Evolutionary conservation across 148 eudicot genomes (phyloP).

Genomic region (Euryodendron excelsum): DNA sequence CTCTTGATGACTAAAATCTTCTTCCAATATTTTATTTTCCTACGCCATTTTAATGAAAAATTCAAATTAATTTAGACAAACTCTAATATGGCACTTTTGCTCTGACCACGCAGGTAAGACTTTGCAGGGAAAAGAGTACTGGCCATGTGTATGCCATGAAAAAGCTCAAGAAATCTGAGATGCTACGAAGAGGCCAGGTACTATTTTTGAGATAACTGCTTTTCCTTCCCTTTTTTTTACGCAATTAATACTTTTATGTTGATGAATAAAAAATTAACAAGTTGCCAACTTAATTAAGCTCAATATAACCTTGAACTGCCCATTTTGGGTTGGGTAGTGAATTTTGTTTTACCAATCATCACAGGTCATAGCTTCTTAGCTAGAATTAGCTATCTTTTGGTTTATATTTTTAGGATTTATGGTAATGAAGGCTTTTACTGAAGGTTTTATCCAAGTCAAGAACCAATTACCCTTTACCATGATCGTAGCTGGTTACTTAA

Average conservation of each 20-base stretch:
- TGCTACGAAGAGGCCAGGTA: conserved; percentile 44
- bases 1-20: too few relatives aligned
- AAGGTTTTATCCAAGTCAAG: background rate
- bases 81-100: background rate
- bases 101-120: conserved; percentile 28
- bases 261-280: background rate
- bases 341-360: background rate
- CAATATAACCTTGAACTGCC: background rate
- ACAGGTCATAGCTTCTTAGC: background rate
- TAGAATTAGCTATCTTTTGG: background rate
- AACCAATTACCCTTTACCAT: background rate
- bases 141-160: too few relatives aligned
- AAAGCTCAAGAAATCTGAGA: conserved; percentile 38
- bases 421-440: background rate
- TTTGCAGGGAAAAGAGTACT: conserved; percentile 37
- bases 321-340: background rate
- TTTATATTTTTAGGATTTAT: background rate
- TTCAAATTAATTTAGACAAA: background rate
- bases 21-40: too few relatives aligned
- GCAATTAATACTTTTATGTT: background rate
- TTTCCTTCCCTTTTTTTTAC: background rate
- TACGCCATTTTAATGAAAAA: background rate
- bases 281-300: conserved; percentile 2
- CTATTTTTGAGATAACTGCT: background rate
- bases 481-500: background rate